Conservation (phyloP, 2,329 filamentous ascomycete genomes). For the Botrytis porri region DNA sequence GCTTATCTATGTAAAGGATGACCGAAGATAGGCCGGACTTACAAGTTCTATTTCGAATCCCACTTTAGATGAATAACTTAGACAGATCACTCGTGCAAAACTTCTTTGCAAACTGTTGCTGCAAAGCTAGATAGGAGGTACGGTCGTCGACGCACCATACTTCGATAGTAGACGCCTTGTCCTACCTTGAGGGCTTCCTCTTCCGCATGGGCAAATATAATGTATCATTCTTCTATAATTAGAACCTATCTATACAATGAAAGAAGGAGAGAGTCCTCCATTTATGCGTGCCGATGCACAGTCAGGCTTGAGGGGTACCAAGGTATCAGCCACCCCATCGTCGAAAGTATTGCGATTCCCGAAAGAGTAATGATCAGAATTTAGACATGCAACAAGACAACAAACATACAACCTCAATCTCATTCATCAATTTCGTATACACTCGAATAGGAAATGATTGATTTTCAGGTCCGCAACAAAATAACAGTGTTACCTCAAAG, state of each 20-base stretch:
- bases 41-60: background rate
- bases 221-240: background rate
- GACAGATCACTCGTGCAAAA: background rate
- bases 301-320: background rate
- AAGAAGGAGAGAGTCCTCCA: background rate
- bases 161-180: background rate
- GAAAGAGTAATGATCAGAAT: conserved; percentile 19
- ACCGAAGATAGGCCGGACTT: too few species aligned
- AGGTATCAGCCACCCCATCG: background rate
- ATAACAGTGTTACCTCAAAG: background rate
- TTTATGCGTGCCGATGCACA: background rate
- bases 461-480: conserved; percentile 16
- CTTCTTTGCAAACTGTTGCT: background rate
- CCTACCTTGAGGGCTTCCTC: background rate
- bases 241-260: background rate
- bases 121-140: background rate
- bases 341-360: background rate
- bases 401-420: background rate
- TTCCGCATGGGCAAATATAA: background rate
- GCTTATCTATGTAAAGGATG: background rate
- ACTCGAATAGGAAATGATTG: conserved; percentile 18
- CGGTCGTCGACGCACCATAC: background rate
- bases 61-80: background rate
- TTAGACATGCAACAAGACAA: conserved; percentile 16
- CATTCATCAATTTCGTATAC: background rate